phyloP scores from a whole-genome alignment of 1,139 yeast species.

The Zygosaccharomyces pseudobailii region DNA sequence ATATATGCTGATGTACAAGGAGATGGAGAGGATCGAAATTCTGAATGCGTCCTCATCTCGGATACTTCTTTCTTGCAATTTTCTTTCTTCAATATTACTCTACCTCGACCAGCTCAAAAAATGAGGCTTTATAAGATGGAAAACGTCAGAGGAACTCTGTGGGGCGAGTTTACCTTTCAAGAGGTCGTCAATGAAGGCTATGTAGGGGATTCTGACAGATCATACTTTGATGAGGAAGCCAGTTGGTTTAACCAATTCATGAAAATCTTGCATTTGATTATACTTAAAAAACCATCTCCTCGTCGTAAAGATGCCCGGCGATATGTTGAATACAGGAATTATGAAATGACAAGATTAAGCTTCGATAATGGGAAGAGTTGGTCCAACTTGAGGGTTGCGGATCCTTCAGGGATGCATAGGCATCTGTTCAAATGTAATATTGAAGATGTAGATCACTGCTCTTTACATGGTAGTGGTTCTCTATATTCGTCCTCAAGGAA shows the following conservation, averaged over 20 bases:
- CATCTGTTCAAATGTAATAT: constrained; percentile 53
- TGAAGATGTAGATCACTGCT: constrained; percentile 56
- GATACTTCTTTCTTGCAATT: constrained; percentile 31
- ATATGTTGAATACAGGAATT: constrained; percentile 14
- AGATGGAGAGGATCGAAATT: background rate
- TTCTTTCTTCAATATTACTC: constrained; percentile 12
- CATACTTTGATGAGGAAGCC: background rate
- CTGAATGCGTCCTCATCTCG: constrained; percentile 19
- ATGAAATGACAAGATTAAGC: constrained; percentile 43
- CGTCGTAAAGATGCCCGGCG: background rate
- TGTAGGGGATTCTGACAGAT: background rate
- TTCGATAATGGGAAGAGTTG: constrained; percentile 65
- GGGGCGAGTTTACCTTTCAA: constrained; percentile 3
- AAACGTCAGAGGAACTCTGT: constrained; percentile 18
- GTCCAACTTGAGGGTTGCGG: constrained; percentile 47
- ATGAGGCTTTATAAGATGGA: background rate
- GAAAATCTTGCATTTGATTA: background rate
- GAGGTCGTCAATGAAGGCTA: background rate
- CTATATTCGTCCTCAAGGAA: constrained; percentile 35
- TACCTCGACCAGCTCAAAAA: constrained; percentile 8
- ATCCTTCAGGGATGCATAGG: constrained; percentile 33
- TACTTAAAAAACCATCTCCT: background rate
- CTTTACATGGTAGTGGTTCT: constrained; percentile 21
- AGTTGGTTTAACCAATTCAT: background rate
- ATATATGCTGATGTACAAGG: constrained; percentile 12